phyloP scores from a whole-genome alignment of 2,329 filamentous ascomycete genomes.

The Cladosporium oxysporum region DNA sequence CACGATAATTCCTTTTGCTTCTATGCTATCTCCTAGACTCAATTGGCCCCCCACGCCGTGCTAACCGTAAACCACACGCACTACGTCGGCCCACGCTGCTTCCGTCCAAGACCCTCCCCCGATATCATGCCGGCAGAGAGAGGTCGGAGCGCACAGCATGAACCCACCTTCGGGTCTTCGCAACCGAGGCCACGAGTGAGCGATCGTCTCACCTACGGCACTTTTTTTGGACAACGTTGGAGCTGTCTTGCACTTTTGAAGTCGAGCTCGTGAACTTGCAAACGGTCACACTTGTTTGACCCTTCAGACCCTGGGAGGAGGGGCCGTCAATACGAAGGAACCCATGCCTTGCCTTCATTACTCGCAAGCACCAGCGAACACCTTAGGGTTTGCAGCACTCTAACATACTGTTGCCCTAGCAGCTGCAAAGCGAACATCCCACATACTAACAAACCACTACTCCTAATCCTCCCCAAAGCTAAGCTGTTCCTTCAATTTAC shows the following conservation, averaged over 20 bases:
- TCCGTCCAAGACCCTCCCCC: neutral
- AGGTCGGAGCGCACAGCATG: neutral
- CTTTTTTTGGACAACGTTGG: slow-evolving; percentile 3
- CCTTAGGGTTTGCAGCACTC: neutral
- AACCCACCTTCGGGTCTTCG: neutral
- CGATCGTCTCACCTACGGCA: neutral
- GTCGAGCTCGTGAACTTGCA: neutral
- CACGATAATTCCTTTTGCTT: neutral
- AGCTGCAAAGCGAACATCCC: neutral
- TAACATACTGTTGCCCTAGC: slow-evolving; percentile 5
- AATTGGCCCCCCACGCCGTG: neutral
- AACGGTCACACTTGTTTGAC: neutral
- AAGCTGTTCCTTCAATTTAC: neutral
- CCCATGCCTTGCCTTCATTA: neutral
- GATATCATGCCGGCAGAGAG: slow-evolving; percentile 1
- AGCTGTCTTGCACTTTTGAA: neutral
- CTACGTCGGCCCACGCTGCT: neutral
- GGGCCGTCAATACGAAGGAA: neutral
- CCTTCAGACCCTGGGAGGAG: neutral
- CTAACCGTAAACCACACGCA: slow-evolving; percentile 1
- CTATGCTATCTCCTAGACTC: neutral
- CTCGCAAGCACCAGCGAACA: neutral
- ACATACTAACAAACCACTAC: neutral
- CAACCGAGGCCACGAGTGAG: neutral
- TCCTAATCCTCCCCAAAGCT: neutral